phyloP scores from a whole-genome alignment of 1,284 basidiomycete species.

The Ustilago trichophora region DNA sequence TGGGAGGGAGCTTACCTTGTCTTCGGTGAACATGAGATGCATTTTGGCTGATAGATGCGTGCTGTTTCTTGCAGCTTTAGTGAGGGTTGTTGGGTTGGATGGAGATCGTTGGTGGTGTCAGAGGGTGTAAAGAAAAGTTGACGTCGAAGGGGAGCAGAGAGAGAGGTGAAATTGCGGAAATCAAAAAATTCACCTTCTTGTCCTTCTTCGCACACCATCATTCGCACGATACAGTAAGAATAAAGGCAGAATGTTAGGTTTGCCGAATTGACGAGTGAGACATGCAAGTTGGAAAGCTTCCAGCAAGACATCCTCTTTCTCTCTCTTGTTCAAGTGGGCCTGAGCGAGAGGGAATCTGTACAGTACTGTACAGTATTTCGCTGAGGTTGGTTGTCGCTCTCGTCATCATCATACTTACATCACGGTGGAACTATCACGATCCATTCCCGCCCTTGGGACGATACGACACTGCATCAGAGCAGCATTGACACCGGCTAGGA shows the following conservation, averaged over 20 bases:
- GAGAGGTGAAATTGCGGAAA: background rate
- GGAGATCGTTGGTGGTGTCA: background rate
- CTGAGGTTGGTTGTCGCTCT: background rate
- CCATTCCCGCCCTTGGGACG: too few species aligned
- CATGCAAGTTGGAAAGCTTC: slow-evolving; percentile 38
- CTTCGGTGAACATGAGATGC: slow-evolving; percentile 66
- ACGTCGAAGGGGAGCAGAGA: background rate
- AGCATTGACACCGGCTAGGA: too few species aligned
- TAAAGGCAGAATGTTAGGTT: background rate
- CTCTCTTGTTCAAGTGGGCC: too few species aligned
- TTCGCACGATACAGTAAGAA: too few species aligned
- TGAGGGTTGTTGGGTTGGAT: background rate
- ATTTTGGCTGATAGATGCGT: slow-evolving; percentile 34
- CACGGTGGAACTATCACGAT: too few species aligned
- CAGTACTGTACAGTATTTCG: too few species aligned
- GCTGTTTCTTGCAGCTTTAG: background rate
- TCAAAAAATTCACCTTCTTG: background rate
- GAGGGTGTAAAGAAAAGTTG: slow-evolving; percentile 2
- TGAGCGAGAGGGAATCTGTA: too few species aligned
- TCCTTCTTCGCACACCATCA: too few species aligned
- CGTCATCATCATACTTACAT: background rate
- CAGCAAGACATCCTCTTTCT: slow-evolving; percentile 22
- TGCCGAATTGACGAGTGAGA: slow-evolving; percentile 4
- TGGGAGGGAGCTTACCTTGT: slow-evolving; percentile 55
- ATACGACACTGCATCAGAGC: too few species aligned